Percentiles rank a stretch among this genome's conserved stretches.
phyloP scores from a whole-genome alignment of 306 rosid species.

The Hippophae rhamnoides region DNA sequence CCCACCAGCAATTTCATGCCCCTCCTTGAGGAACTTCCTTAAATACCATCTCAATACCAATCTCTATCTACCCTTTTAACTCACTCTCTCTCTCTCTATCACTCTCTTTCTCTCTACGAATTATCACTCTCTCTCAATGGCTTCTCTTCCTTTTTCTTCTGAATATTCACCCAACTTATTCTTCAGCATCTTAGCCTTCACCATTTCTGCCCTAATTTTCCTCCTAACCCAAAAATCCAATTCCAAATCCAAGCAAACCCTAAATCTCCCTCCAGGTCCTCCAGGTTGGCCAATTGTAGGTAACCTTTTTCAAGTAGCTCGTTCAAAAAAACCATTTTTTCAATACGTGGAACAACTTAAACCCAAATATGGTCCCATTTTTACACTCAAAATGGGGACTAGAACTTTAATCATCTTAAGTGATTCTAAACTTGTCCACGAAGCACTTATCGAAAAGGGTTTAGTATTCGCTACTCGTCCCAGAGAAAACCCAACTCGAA shows the following conservation, averaged over 20 bases:
- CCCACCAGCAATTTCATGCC: slow-evolving; percentile 1
- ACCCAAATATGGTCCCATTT: slow-evolving; percentile 49
- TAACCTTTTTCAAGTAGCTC: slow-evolving; percentile 69
- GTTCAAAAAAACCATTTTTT: slow-evolving; percentile 61
- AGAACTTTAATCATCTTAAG: slow-evolving; percentile 56
- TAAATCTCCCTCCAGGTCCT: slow-evolving; percentile 80
- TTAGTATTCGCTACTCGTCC: slow-evolving; percentile 52
- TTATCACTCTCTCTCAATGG: slow-evolving; percentile 24
- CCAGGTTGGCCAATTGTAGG: slow-evolving; percentile 96
- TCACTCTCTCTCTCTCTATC: not conserved
- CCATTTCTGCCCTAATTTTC: slow-evolving; percentile 42
- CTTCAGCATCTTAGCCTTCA: slow-evolving; percentile 43
- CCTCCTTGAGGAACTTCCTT: not conserved
- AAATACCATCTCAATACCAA: not conserved
- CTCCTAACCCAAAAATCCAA: slow-evolving; percentile 34
- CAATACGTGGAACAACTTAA: slow-evolving; percentile 34
- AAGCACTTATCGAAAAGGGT: slow-evolving; percentile 73
- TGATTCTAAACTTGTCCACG: slow-evolving; percentile 59
- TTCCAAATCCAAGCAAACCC: slow-evolving; percentile 22
- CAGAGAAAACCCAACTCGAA: slow-evolving; percentile 71
- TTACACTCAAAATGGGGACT: slow-evolving; percentile 82
- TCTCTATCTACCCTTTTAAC: not conserved
- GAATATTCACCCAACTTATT: slow-evolving; percentile 27
- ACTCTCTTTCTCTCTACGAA: too few species aligned
- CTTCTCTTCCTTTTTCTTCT: slow-evolving; percentile 14